phyloP scores from a whole-genome alignment of 176 grass and related monocot genomes.

The Saccharum officinarum region DNA sequence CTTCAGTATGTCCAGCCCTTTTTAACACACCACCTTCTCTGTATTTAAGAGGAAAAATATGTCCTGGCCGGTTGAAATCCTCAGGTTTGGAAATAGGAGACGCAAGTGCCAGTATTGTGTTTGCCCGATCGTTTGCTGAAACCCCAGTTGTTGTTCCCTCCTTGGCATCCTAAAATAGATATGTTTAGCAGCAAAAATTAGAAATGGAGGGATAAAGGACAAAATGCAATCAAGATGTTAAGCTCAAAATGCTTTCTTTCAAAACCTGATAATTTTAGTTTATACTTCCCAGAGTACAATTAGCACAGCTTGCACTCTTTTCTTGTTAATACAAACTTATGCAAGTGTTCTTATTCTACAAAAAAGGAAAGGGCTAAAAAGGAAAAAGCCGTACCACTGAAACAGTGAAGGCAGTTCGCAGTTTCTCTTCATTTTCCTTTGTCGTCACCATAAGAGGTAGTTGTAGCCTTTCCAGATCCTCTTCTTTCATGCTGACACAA shows the following conservation, averaged over 20 bases:
- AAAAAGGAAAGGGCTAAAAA: not conserved
- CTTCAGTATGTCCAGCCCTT: constrained; percentile 97
- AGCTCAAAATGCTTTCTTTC: not conserved
- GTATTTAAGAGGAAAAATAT: constrained; percentile 96
- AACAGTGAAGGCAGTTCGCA: constrained; percentile 84
- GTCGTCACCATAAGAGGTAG: constrained; percentile 84
- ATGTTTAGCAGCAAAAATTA: constrained; percentile 4
- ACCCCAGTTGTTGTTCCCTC: constrained; percentile 92
- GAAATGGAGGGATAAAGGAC: not conserved
- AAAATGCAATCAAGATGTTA: not conserved
- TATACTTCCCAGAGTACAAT: not conserved
- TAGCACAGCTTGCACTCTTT: not conserved
- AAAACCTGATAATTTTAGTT: constrained; percentile 6
- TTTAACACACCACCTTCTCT: constrained; percentile 94
- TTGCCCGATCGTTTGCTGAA: constrained; percentile 84
- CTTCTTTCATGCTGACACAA: constrained; percentile 98
- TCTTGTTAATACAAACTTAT: not conserved
- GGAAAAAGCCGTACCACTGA: constrained; percentile 62
- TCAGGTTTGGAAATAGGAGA: constrained; percentile 74
- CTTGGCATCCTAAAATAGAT: constrained; percentile 77
- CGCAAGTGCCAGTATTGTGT: constrained; percentile 62
- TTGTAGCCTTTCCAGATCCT: constrained; percentile 83
- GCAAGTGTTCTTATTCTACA: constrained; percentile 12
- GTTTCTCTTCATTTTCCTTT: constrained; percentile 96
- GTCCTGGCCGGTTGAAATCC: constrained; percentile 90